Evolutionary conservation across 2,329 filamentous ascomycete genomes (phyloP).

Genomic region (Tolypocladium album): DNA sequence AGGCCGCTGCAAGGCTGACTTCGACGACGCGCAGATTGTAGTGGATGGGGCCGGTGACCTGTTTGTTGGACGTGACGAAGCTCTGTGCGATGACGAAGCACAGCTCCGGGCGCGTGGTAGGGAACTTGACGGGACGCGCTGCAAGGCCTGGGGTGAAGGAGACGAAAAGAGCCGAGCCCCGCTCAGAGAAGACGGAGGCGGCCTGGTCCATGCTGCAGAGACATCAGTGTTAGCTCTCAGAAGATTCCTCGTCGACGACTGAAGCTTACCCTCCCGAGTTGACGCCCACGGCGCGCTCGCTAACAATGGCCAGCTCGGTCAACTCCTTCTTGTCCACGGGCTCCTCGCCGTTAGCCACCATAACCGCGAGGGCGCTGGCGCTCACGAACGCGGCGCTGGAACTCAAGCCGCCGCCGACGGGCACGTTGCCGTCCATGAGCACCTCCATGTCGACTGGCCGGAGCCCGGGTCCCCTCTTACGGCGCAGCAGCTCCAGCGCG

Average conservation of each 20-base stretch:
- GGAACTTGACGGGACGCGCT: slow-evolving; percentile 71
- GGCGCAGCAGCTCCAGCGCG: slow-evolving; percentile 65
- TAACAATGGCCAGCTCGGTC: slow-evolving; percentile 87
- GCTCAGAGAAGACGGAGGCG: slow-evolving; percentile 85
- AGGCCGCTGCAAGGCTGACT: slow-evolving; percentile 75
- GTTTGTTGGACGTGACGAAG: slow-evolving; percentile 89
- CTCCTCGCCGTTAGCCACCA: slow-evolving; percentile 72
- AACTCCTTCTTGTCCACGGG: slow-evolving; percentile 83
- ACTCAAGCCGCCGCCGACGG: slow-evolving; percentile 81
- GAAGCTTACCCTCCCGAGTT: slow-evolving; percentile 76
- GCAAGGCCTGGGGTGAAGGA: slow-evolving; percentile 73
- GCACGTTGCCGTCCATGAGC: slow-evolving; percentile 83
- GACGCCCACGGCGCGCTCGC: slow-evolving; percentile 86
- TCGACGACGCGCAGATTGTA: slow-evolving; percentile 97
- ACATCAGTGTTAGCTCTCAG: neutral
- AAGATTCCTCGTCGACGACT: neutral
- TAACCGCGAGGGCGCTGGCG: slow-evolving; percentile 76
- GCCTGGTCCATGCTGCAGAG: slow-evolving; percentile 81
- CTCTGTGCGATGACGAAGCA: slow-evolving; percentile 92
- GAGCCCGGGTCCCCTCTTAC: slow-evolving; percentile 51
- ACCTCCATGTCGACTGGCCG: slow-evolving; percentile 69
- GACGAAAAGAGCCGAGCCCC: slow-evolving; percentile 79
- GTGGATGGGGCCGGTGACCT: slow-evolving; percentile 83
- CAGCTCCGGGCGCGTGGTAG: slow-evolving; percentile 68
- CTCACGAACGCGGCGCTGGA: slow-evolving; percentile 93